These are phyloP conservation scores for Hyphochytrium catenoides DNA, from an alignment of 352 stramenopile species.

Conservation along the genomic window DNA sequence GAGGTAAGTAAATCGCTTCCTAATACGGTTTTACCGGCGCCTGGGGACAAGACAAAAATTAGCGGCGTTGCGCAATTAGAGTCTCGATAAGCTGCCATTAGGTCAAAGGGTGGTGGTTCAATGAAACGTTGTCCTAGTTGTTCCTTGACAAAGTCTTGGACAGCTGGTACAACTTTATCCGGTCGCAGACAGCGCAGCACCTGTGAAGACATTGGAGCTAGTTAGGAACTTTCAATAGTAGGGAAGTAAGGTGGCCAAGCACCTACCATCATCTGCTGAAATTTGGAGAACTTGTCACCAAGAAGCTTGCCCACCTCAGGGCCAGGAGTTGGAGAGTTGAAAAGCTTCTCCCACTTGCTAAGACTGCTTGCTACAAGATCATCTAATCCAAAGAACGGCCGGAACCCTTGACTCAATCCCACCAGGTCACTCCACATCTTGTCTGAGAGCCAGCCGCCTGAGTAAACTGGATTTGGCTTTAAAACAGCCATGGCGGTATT, in stretches of 20 bases:
- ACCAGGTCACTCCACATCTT: constrained; percentile 70
- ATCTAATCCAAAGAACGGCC: constrained; percentile 5
- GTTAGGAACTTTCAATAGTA: no score
- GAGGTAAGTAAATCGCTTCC: no score
- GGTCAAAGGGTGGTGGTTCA: constrained; percentile 73
- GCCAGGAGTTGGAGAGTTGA: background rate
- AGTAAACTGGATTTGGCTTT: constrained; percentile 30
- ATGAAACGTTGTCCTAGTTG: constrained; percentile 75
- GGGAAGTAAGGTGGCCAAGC: no score
- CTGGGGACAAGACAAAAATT: constrained; percentile 82
- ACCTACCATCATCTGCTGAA: constrained; percentile 69
- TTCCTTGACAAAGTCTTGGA: constrained; percentile 67
- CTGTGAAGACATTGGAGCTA: no score
- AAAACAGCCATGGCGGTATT: constrained; percentile 68
- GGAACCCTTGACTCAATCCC: constrained; percentile 18
- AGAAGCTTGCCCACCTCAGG: background rate
- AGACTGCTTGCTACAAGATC: constrained; percentile 4
- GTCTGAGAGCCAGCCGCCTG: constrained; percentile 45
- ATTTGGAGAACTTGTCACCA: constrained; percentile 12
- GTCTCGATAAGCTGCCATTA: constrained; percentile 72
- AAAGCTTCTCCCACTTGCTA: background rate
- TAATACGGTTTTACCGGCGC: no score
- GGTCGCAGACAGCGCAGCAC: constrained; percentile 70
- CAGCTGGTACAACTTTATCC: constrained; percentile 70
- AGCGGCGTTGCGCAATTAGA: constrained; percentile 78